phyloP scores from a whole-genome alignment of 2,329 filamentous ascomycete genomes.

The Hypoxylon sp. region DNA sequence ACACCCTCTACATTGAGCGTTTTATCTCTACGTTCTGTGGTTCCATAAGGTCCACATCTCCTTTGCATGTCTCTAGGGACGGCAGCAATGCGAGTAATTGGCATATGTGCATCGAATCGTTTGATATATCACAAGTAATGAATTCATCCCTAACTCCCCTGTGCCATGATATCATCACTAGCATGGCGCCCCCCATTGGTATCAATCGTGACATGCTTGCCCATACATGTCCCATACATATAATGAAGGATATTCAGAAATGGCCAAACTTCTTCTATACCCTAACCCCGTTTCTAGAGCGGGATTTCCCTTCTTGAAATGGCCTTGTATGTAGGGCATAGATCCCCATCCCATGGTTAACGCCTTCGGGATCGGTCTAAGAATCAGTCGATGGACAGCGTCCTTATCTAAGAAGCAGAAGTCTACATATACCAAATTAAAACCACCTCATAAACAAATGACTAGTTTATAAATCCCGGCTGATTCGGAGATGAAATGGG shows the following conservation, averaged over 20 bases:
- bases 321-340: no score
- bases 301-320: neutral
- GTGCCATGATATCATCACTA: no score
- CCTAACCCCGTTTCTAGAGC: neutral
- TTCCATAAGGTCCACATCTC: neutral
- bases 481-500: slow-evolving; percentile 7
- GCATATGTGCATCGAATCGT: neutral
- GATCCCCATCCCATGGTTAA: neutral
- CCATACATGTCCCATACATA: neutral
- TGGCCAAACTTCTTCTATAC: neutral
- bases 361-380: neutral
- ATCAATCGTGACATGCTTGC: no score
- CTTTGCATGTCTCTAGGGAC: neutral
- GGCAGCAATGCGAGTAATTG: neutral
- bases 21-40: neutral
- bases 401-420: slow-evolving; percentile 1
- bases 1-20: neutral
- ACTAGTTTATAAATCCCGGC: neutral
- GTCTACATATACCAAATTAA: neutral
- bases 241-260: neutral
- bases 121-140: neutral
- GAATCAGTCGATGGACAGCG: neutral
- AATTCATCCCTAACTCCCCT: neutral
- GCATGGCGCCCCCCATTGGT: no score
- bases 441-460: neutral